Base-by-base conservation (phyloP, 2,329 filamentous ascomycete genomes). In the Hymenoscyphus scutula region DNA sequence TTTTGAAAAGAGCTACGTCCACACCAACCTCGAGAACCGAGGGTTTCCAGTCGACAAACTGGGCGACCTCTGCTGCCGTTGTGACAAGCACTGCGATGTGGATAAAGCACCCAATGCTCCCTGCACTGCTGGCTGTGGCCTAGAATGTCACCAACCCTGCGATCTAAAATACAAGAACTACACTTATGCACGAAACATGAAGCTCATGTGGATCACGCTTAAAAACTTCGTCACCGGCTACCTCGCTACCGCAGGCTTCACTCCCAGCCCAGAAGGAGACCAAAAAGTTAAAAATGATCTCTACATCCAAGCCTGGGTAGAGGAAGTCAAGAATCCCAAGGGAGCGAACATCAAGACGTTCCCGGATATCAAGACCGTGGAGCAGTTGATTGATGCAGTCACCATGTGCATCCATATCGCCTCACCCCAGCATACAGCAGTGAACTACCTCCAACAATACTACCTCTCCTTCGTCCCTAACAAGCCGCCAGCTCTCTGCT, bases 341-440 rank as follows among this genome's bases (percentile, higher is more conserved):
- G 72, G 73, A 10, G 80, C 72, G 5, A 72, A 73, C 55, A 75
- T 82, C 66, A 70, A 73, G 41, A 74, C 72, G 0, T 82, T 82
- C 70, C 79, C 80, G 0, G 70, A 65, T 1, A 76, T 82, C 64
- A 71, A 69, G 30, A 78, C 78, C 0, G 56, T 81, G 13, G 75
- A 78, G 13, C 69, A 75, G 23, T 73, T 83, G 0, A 70, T 76
- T 45, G 78, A 82, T 66, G 78, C 76, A 3, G 70, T 81, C 29
- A 81, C 78, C 25, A 82, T 83, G 80, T 80, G 78, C 71, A 82
- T 82, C 63, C 80, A 82, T 70, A 78, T 81, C 56, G 81, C 81
- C 5, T 75, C 79, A 1, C 79, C 81, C 0, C 79, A 79, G 64
- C 80, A 83, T 70, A 81, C 76, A 3, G 77, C 80, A 5, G 76